phyloP scores from a whole-genome alignment of 305 asterid genomes.

The Fraxinus latifolia region DNA sequence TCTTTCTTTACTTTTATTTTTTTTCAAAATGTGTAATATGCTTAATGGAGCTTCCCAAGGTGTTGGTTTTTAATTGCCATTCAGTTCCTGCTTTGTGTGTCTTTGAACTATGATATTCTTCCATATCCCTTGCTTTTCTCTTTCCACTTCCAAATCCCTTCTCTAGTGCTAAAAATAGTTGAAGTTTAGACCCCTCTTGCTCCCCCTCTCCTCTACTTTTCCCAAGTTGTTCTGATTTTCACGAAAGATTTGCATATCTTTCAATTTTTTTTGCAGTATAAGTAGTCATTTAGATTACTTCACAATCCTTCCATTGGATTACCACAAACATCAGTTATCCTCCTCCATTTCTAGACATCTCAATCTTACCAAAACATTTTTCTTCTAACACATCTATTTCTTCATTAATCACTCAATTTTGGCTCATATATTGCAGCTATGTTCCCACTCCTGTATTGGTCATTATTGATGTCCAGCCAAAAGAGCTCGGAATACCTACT shows the following conservation, averaged over 20 bases:
- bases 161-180: background rate
- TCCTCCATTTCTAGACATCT: background rate
- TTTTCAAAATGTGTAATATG: background rate
- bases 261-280: background rate
- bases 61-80: background rate
- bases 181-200: background rate
- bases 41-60: background rate
- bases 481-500: constrained; percentile 87
- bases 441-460: constrained; percentile 86
- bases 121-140: background rate
- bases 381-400: background rate
- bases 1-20: background rate
- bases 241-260: background rate
- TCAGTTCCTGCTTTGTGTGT: background rate
- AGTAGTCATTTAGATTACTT: background rate
- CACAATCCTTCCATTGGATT: background rate
- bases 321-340: background rate
- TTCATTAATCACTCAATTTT: background rate
- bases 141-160: background rate
- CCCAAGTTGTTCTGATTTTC: background rate
- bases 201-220: background rate
- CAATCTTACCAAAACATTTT: background rate
- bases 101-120: background rate
- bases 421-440: constrained; percentile 52
- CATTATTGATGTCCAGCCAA: constrained; percentile 85